Conservation (phyloP, 257 asterid species). For the Thymus mandschuricus region DNA sequence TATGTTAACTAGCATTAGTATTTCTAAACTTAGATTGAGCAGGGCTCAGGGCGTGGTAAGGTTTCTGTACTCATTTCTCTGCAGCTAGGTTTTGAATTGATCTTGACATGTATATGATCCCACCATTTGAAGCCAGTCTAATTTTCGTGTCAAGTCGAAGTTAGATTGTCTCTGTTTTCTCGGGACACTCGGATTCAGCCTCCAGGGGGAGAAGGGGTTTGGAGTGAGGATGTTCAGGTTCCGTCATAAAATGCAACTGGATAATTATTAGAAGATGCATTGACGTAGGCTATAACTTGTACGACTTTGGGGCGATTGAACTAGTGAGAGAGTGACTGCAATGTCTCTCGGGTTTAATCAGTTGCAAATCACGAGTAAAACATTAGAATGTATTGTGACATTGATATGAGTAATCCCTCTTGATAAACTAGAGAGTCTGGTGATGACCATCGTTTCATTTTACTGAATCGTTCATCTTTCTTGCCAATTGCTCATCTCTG, state of each 20-base stretch:
- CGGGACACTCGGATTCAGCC: neutral
- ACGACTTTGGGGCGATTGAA: neutral
- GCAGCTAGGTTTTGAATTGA: neutral
- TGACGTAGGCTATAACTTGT: neutral
- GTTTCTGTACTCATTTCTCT: neutral
- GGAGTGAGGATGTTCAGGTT: neutral
- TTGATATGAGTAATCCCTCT: neutral
- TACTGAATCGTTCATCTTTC: neutral
- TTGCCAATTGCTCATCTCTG: neutral
- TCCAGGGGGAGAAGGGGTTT: neutral
- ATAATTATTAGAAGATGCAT: neutral
- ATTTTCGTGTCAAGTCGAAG: neutral
- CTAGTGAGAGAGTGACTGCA: neutral
- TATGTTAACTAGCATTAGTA: neutral
- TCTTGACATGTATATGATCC: neutral
- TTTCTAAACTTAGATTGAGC: neutral
- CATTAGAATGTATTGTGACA: neutral
- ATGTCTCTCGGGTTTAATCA: neutral
- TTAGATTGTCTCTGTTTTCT: conserved; percentile 1
- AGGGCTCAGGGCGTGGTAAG: neutral
- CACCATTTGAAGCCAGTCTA: neutral
- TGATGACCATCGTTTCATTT: too few species aligned
- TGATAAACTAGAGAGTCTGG: too few species aligned
- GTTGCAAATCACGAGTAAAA: too few species aligned
- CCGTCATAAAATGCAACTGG: neutral